Percentiles rank a stretch among this genome's conserved stretches.
These are phyloP conservation scores for Puccinia hordei DNA, from an alignment of 1,284 basidiomycete species.

Conservation along the genomic window DNA sequence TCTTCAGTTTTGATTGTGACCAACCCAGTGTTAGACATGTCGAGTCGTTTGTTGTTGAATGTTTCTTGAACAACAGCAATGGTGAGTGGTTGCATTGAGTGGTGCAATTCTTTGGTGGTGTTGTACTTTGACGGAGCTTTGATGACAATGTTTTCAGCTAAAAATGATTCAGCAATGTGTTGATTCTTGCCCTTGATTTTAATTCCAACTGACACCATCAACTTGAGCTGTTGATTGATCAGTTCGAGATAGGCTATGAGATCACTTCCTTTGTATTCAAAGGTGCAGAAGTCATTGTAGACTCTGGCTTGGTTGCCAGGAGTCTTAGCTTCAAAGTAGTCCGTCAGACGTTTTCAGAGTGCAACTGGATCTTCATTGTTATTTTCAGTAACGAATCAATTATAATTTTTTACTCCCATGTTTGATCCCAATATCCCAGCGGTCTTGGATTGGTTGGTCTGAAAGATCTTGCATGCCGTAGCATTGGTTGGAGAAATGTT, in stretches of 20 bases:
- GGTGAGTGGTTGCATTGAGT: neutral
- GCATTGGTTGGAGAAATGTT: neutral
- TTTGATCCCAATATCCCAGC: no score
- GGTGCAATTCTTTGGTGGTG: neutral
- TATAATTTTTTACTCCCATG: neutral
- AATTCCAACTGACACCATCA: neutral
- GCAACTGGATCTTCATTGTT: neutral
- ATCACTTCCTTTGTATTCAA: neutral
- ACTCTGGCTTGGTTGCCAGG: neutral
- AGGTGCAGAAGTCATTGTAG: neutral
- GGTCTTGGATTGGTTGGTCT: neutral
- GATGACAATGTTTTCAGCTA: neutral
- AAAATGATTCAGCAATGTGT: neutral
- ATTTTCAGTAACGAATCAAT: neutral
- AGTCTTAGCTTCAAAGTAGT: slow-evolving; percentile 4
- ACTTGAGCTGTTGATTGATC: neutral
- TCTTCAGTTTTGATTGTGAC: neutral
- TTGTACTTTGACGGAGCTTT: neutral
- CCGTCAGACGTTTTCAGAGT: neutral
- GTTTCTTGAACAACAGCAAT: neutral
- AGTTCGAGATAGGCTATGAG: neutral
- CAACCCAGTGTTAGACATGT: neutral
- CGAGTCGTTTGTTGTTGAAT: neutral
- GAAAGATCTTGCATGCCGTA: neutral
- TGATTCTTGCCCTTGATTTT: neutral